Base-by-base conservation (phyloP, 106 monocot genomes). In the Xerophyta viscosa region DNA sequence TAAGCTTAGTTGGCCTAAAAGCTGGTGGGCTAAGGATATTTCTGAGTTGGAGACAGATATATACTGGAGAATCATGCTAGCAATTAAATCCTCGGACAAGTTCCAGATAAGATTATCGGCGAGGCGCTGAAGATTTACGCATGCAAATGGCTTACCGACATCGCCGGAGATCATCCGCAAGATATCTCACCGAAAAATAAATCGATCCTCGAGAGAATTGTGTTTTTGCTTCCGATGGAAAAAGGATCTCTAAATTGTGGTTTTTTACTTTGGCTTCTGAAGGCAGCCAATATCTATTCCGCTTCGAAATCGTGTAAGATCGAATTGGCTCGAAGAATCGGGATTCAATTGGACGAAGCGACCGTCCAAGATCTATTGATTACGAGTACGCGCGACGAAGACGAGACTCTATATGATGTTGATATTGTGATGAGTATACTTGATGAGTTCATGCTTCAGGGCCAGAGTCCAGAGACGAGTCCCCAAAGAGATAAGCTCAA, bases 11-110 rank as follows among this genome's bases (percentile, higher is more conserved):
- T 68, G 36, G 58, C 48, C 66, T 1, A 29, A 48, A 11, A 27
- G 46, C 28, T 69, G 80, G 86, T 92, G 92, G 92, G 76, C 53
- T 1, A 71, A 73, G 3, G 87, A 87, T 67, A 19, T 92, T 7
- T 27, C 82, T 2, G 79, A 83, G 31, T 33, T 92, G 28, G 71
- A 73, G 4, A 63, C 80, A 8, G 82, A 83, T 42, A 73, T 67
- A 7, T 92, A 71, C 61, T 82, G 77, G 82, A 74, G 83, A 28
- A 57, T 92, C 48, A 79, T 92, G 66, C 56, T 74, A 10, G 75
- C 74, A 1, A 76, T 92, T 3, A 86, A 83, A 27, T 73, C 92
- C 1, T 64, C 71, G 5, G 79, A 1, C 31, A 30, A 4, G 82
- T 83, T 11, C 29, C 79, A 4, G 50, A 54, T n/a, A 69, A 60